Base-by-base conservation (phyloP, 2,329 filamentous ascomycete species). In the Apiospora malaysiana region DNA sequence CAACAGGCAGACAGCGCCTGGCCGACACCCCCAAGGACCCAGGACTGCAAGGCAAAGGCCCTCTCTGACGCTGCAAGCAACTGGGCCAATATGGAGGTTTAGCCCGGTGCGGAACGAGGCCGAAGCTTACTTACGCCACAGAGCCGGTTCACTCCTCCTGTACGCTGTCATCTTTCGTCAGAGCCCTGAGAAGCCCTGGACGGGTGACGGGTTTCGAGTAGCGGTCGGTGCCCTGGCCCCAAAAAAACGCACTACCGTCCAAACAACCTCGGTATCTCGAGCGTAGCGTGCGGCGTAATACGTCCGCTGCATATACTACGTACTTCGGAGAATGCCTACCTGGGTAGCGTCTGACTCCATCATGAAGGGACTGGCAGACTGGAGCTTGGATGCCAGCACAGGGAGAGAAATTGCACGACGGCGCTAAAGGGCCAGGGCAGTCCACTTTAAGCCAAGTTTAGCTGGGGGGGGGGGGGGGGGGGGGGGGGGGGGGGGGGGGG, bases 151-250 rank as follows among this genome's bases (percentile, higher is more conserved):
- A 40, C 8, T 63, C 32, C 21, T 63, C 5, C 56, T n/a, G 56
- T 63, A 63, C 56, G 40, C 27, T 63, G 56, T 63, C 56, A 63
- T 63, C 56, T 63, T 63, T 59, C 51, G 51, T 59, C 51, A 37
- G 51, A 32, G 32, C 32, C 32, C 32, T 32, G 32, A 32, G 32
- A 59, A 59, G 51, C 27, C 51, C 51, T 37, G 51, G 51, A 37
- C 16, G 32, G 32, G 51, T 59, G 51, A 37, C 16, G 32, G 32
- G 51, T 59, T 63, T 63, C 56, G 56, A 40, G 56, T 63, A 63
- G 56, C 56, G 56, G 56, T 40, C 32, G 56, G 27, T 63, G 56
- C 56, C 32, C 56, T 63, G 56, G 56, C 32, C 32, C 32, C 32
- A 40, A 9, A 40, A 40, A 63, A n/a, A 21, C 18, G 32, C 56